Evolutionary conservation across 2,329 filamentous ascomycete species (phyloP).

Genomic region (Verticillium alfalfae): DNA sequence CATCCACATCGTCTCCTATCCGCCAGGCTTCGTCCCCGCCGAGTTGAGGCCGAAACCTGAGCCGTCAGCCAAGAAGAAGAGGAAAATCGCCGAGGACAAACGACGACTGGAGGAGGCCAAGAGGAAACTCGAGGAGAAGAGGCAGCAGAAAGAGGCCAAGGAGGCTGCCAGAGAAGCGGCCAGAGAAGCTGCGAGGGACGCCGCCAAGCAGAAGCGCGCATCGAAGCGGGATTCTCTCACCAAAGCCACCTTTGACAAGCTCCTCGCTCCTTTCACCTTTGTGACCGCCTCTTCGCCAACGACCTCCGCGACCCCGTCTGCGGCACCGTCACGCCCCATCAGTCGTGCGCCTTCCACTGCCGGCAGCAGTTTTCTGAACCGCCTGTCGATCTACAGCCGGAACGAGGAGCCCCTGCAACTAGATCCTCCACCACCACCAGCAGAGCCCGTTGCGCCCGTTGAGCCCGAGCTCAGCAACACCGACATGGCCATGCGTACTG

Average conservation of each 20-base stretch:
- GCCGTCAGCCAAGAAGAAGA: slow-evolving; percentile 21
- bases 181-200: neutral
- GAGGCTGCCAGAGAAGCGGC: neutral
- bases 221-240: neutral
- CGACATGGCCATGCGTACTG: slow-evolving; percentile 11
- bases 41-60: slow-evolving; percentile 33
- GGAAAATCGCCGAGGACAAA: neutral
- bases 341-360: neutral
- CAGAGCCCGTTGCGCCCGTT: neutral
- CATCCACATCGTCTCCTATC: slow-evolving; percentile 36
- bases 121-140: slow-evolving; percentile 14
- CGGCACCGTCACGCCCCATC: neutral
- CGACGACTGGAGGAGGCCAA: neutral
- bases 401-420: neutral
- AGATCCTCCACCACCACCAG: neutral
- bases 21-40: slow-evolving; percentile 36
- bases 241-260: neutral
- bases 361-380: neutral
- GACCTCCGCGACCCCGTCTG: neutral
- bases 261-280: neutral
- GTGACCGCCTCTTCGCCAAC: neutral
- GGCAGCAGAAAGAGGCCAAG: slow-evolving; percentile 9
- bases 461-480: neutral
- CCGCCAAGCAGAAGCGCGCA: neutral
- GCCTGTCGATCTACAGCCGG: neutral